Evolutionary conservation across 2,329 filamentous ascomycete species (phyloP).

Genomic region (Canariomyces notabilis): DNA sequence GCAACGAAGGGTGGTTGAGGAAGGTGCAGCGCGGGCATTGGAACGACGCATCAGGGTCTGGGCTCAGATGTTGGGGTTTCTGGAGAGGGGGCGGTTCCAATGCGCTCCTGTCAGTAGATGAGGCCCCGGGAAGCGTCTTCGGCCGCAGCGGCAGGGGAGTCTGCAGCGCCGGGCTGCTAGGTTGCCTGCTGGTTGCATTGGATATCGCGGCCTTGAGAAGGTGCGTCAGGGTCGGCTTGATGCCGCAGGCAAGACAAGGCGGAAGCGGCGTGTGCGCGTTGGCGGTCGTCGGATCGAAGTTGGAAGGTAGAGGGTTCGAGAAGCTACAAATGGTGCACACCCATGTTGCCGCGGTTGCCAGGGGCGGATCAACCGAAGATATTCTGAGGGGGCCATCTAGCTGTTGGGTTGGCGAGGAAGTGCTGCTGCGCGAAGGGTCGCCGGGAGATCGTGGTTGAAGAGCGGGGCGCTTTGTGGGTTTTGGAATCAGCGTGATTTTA

Average conservation of each 20-base stretch:
- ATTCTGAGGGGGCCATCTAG: constrained; percentile 40
- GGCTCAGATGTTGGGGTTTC: constrained; percentile 14
- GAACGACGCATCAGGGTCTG: constrained; percentile 41
- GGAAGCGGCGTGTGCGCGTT: constrained; percentile 74
- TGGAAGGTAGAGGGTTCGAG: constrained; percentile 85
- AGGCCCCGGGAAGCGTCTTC: constrained; percentile 17
- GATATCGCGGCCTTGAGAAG: constrained; percentile 83
- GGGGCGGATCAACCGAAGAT: constrained; percentile 41
- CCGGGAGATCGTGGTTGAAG: constrained; percentile 50
- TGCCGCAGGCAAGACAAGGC: constrained; percentile 87
- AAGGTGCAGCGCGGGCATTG: constrained; percentile 89
- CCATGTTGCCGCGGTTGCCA: constrained; percentile 70
- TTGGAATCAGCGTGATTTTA: constrained; percentile 86
- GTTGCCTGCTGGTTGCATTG: constrained; percentile 57
- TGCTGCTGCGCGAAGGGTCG: constrained; percentile 39
- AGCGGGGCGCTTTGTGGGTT: constrained; percentile 63
- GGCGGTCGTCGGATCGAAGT: constrained; percentile 82
- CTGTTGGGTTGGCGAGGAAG: constrained; percentile 43
- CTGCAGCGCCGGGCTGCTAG: constrained; percentile 21
- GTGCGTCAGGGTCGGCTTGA: constrained; percentile 78
- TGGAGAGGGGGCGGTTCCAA: constrained; percentile 9
- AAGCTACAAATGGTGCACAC: constrained; percentile 95
- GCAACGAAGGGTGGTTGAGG: constrained; percentile 80
- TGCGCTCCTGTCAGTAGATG: constrained; percentile 10
- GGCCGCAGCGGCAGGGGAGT: constrained; percentile 32